A percentile compares a stretch with the other conserved stretches of the same genome.
Evolutionary conservation across 768 basidiomycete species (phyloP).

Genomic region (Clavaria fumosa): DNA sequence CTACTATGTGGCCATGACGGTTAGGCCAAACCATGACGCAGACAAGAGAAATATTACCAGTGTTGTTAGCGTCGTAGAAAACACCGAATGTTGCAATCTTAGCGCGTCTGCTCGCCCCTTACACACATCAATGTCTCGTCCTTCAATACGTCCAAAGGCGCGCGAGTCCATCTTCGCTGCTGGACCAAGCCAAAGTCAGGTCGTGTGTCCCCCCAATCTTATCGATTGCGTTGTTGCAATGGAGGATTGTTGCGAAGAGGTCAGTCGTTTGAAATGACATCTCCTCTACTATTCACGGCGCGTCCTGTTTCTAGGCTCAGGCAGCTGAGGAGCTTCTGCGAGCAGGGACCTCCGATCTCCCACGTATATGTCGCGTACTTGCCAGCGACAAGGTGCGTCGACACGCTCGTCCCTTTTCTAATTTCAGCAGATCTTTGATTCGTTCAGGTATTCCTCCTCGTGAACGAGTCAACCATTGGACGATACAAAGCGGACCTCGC

Average conservation of each 20-base stretch:
- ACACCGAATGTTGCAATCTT: too few species aligned
- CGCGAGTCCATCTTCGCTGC: constrained; percentile 60
- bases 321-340: constrained; percentile 57
- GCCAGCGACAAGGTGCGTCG: constrained; percentile 45
- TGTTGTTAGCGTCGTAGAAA: too few species aligned
- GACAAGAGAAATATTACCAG: constrained; percentile 10
- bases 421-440: constrained; percentile 2
- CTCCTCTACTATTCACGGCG: neutral
- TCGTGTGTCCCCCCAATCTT: constrained; percentile 54
- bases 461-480: constrained; percentile 57
- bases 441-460: constrained; percentile 53
- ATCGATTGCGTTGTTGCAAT: constrained; percentile 63
- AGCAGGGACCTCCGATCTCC: constrained; percentile 56
- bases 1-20: too few species aligned
- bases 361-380: constrained; percentile 52
- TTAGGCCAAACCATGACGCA: too few species aligned
- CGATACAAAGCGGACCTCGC: constrained; percentile 61
- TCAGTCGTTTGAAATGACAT: constrained; percentile 12
- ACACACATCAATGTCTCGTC: constrained; percentile 30
- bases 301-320: constrained; percentile 28
- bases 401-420: constrained; percentile 1
- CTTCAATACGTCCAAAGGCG: constrained; percentile 35
- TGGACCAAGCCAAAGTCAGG: constrained; percentile 49
- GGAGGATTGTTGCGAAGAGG: constrained; percentile 75
- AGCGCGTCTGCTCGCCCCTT: too few species aligned